Percentiles rank a stretch among this genome's conserved stretches.
phyloP scores from a whole-genome alignment of 163 green algal species.

The Chlamydomonas reinhardtii region DNA sequence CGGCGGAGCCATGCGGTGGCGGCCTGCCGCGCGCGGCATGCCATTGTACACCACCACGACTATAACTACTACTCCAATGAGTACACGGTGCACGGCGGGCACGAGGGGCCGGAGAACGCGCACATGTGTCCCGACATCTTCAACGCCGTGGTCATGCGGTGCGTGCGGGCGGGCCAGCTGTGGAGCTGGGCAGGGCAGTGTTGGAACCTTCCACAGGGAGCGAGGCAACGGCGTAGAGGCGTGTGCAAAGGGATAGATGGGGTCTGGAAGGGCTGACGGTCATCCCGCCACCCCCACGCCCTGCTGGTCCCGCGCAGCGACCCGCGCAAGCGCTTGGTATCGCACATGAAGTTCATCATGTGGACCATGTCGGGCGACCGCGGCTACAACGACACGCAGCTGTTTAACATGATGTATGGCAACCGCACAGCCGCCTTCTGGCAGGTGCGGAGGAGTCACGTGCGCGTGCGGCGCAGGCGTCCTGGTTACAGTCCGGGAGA shows the following conservation, averaged over 20 bases:
- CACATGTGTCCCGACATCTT: conserved; percentile 39
- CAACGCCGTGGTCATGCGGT: conserved; percentile 34
- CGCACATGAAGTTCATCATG: conserved; percentile 49
- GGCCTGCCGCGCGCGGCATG: background rate
- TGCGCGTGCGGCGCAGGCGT: too few species aligned
- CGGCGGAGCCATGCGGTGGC: conserved; percentile 6
- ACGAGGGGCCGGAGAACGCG: conserved; percentile 1
- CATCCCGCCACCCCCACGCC: too few species aligned
- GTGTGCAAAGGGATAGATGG: too few species aligned
- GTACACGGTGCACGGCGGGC: conserved; percentile 44
- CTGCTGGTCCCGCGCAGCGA: background rate
- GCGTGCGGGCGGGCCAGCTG: background rate
- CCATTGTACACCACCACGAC: background rate
- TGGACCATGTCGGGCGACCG: conserved; percentile 46
- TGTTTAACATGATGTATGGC: conserved; percentile 45
- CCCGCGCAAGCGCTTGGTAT: conserved; percentile 32
- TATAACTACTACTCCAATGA: conserved; percentile 49
- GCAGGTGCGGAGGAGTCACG: conserved; percentile 20
- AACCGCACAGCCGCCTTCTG: conserved; percentile 26
- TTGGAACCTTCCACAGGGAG: too few species aligned
- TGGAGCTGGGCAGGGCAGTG: too few species aligned
- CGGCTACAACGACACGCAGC: conserved; percentile 42
- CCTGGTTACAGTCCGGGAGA: too few species aligned
- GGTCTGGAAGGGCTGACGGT: too few species aligned
- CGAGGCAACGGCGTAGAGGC: too few species aligned